Evolutionary conservation across 2,329 filamentous ascomycete species (phyloP), one percentile per base, ranked within the genome.

Genomic region (Mycosphaerelloides madeirae): DNA sequence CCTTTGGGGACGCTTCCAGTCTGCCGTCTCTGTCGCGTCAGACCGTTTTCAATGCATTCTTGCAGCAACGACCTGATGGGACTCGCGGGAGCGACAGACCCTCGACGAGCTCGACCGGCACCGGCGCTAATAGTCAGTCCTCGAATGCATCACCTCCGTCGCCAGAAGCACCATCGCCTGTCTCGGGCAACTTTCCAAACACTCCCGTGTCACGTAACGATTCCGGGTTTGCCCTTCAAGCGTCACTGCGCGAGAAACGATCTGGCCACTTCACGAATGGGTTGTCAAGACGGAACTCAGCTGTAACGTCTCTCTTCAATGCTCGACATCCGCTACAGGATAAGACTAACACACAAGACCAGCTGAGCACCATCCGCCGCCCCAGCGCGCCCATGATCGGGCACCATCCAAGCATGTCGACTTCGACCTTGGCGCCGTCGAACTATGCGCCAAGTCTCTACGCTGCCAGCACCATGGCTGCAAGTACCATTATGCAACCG

Each of bases 21-120:
- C 76, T 80, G 28, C 71, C 78, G 5, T 62, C 68, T 38, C 65
- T 68, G 15, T 49, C 49, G 14, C 78, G 77, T 18, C 74, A 81
- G 3, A 82, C 87, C 1, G 78, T 97, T 32, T 94, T 94, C 76
- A 98, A 98, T 60, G 89, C 87, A 18, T 97, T 97, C 66, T 71
- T 89, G 31, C 81, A 88, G 53, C 83, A 87, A 13, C 83, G 83
- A 48, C 76, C 79, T 34, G 85, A 86, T 45, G 75, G 73, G 20
- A 81, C 79, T 38, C 65, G 68, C 11, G 67, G 67, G 50, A 73
- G 79, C 16, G 88, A 95, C 41, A 79, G 91, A 41, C 90, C 91
- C 2, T 81, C 81, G 2, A 95, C 89, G 1, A 81, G 84, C 56
- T 78, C 76, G 3, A 73, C 72, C 60, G 51, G 49, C 31, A 72